phyloP scores from a whole-genome alignment of 164 flowering plant genomes.

The Annona cherimola region DNA sequence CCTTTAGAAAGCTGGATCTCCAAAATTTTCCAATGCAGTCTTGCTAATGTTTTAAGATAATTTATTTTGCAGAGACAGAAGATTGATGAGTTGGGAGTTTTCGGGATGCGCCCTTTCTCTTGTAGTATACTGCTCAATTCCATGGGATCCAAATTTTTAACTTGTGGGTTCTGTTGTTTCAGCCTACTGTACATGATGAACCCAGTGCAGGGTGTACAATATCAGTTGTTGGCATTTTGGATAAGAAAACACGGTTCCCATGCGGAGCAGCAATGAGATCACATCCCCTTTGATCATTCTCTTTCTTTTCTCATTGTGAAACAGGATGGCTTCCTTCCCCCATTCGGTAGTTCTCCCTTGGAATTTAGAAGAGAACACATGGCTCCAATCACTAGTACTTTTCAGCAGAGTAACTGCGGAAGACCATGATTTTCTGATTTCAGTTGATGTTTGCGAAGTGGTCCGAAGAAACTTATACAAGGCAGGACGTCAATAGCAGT shows the following conservation, averaged over 20 bases:
- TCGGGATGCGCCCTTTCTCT: slow-evolving; percentile 26
- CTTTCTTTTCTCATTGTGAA: not conserved
- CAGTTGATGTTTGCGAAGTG: too few species aligned
- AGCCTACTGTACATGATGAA: slow-evolving; percentile 18
- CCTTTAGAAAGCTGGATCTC: not conserved
- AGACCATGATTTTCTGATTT: too few species aligned
- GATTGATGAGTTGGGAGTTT: slow-evolving; percentile 15
- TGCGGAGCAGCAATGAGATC: slow-evolving; percentile 24
- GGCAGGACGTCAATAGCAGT: not conserved
- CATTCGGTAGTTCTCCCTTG: not conserved
- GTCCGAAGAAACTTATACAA: not conserved
- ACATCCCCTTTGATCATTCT: slow-evolving; percentile 17
- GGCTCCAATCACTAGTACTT: too few species aligned
- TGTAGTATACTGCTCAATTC: slow-evolving; percentile 1
- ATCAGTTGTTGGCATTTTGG: slow-evolving; percentile 13
- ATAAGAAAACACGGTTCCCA: slow-evolving; percentile 12
- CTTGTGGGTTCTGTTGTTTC: slow-evolving; percentile 16
- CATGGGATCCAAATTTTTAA: slow-evolving; percentile 9
- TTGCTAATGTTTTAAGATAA: not conserved
- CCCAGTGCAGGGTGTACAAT: slow-evolving; percentile 5
- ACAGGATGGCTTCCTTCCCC: not conserved
- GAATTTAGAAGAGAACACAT: not conserved
- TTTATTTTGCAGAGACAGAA: slow-evolving; percentile 36
- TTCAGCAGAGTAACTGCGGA: too few species aligned
- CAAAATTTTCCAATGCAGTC: not conserved